These are phyloP conservation scores for Aspergillus affinis DNA, from an alignment of 495 filamentous ascomycete species.

Conservation along the genomic window DNA sequence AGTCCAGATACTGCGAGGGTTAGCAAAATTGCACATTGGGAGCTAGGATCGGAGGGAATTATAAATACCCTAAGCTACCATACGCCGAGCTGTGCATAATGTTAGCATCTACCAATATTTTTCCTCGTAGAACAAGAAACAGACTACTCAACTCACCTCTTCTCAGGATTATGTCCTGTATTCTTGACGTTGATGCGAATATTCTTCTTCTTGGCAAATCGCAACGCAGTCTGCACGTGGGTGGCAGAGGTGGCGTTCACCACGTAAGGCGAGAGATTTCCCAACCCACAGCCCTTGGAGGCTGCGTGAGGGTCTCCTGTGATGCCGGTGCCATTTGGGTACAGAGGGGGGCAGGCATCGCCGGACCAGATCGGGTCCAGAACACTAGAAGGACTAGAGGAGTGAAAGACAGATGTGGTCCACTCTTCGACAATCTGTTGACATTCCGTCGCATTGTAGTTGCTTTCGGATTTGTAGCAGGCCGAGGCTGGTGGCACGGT, in stretches of 20 bases:
- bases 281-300: no score
- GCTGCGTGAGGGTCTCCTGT: no score
- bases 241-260: no score
- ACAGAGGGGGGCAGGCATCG: constrained; percentile 21
- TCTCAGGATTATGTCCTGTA: constrained; percentile 41
- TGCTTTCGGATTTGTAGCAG: constrained; percentile 45
- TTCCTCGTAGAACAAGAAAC: neutral
- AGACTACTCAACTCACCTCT: constrained; percentile 1
- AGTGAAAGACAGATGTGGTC: constrained; percentile 21
- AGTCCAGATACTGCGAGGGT: constrained; percentile 10
- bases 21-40: neutral
- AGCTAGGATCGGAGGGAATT: no score
- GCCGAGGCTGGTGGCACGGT: constrained; percentile 28
- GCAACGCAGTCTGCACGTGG: no score
- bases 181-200: constrained; percentile 59
- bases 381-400: constrained; percentile 5
- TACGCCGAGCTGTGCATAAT: neutral
- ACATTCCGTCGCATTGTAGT: constrained; percentile 21
- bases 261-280: no score
- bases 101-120: neutral
- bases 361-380: neutral
- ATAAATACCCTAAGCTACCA: constrained; percentile 7
- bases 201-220: no score
- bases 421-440: constrained; percentile 12
- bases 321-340: constrained; percentile 26